Conservation (phyloP, 257 asterid genomes). For the Ehretia macrophylla region DNA sequence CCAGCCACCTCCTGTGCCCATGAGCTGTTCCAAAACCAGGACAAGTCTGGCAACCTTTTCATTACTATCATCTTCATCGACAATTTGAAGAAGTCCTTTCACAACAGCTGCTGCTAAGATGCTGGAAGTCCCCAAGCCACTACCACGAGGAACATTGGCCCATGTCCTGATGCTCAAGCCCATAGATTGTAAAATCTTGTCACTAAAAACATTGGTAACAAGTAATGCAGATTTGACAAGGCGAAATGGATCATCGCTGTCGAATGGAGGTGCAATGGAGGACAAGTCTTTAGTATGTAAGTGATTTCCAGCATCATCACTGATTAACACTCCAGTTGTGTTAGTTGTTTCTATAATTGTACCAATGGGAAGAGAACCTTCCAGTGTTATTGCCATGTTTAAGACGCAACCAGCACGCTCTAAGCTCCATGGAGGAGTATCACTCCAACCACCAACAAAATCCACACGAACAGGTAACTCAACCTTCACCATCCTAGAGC, state of each 20-base stretch:
- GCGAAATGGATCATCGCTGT: conserved; percentile 72
- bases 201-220: conserved; percentile 51
- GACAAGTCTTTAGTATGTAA: conserved; percentile 42
- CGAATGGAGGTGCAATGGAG: conserved; percentile 70
- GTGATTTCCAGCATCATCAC: conserved; percentile 65
- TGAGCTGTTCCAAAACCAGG: conserved; percentile 80
- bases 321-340: conserved; percentile 40
- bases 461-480: conserved; percentile 96
- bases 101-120: conserved; percentile 94
- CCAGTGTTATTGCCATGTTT: conserved; percentile 85
- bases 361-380: conserved; percentile 79
- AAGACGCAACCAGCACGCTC: conserved; percentile 93
- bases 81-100: conserved; percentile 81
- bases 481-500: conserved; percentile 57
- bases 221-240: conserved; percentile 88
- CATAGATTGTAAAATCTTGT: conserved; percentile 32
- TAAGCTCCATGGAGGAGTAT: conserved; percentile 98
- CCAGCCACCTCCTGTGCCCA: conserved; percentile 99
- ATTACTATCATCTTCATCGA: conserved; percentile 64
- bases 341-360: conserved; percentile 60
- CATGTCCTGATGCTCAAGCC: conserved; percentile 82
- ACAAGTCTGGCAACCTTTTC: conserved; percentile 89
- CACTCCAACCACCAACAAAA: conserved; percentile 99
- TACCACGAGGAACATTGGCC: conserved; percentile 98
- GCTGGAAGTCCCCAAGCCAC: conserved; percentile 98